These are phyloP conservation scores for Lophiotrema nucula DNA, from an alignment of 495 filamentous ascomycete genomes.

Conservation along the genomic window DNA sequence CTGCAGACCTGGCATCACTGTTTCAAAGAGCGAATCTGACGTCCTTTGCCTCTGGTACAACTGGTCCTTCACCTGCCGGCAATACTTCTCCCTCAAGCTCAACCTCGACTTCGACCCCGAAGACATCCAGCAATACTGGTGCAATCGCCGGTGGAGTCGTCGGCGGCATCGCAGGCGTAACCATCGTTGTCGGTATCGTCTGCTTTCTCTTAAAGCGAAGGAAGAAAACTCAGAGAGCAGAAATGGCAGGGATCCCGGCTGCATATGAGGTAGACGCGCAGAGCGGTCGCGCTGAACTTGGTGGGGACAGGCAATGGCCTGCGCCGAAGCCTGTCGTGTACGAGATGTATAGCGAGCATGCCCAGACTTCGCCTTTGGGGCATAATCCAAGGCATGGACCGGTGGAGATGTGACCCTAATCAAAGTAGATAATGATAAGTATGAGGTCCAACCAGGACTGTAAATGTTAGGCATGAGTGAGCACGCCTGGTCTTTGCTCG, in stretches of 20 bases:
- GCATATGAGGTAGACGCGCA: not conserved
- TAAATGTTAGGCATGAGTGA: too few species aligned
- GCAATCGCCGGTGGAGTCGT: slow-evolving; percentile 12
- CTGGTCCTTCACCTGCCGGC: not conserved
- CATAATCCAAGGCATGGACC: too few species aligned
- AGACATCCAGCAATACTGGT: not conserved
- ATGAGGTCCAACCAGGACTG: too few species aligned
- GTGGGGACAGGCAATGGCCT: not conserved
- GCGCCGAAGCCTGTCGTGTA: not conserved
- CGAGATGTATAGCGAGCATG: not conserved
- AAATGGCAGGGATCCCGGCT: not conserved
- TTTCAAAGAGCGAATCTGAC: not conserved
- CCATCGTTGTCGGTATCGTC: not conserved
- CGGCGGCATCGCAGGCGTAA: slow-evolving; percentile 1
- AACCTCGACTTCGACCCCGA: not conserved
- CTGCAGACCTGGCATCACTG: not conserved
- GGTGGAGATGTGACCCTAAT: too few species aligned
- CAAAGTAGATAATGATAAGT: too few species aligned
- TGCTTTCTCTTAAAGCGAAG: slow-evolving; percentile 1
- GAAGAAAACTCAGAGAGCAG: not conserved
- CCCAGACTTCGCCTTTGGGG: not conserved
- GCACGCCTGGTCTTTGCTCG: too few species aligned
- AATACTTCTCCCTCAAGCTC: not conserved
- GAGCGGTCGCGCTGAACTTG: not conserved
- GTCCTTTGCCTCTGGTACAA: too few species aligned